These are phyloP conservation scores for Perkinsus marinus DNA, from an alignment of 169 alveolate genomes.

Conservation along the genomic window DNA sequence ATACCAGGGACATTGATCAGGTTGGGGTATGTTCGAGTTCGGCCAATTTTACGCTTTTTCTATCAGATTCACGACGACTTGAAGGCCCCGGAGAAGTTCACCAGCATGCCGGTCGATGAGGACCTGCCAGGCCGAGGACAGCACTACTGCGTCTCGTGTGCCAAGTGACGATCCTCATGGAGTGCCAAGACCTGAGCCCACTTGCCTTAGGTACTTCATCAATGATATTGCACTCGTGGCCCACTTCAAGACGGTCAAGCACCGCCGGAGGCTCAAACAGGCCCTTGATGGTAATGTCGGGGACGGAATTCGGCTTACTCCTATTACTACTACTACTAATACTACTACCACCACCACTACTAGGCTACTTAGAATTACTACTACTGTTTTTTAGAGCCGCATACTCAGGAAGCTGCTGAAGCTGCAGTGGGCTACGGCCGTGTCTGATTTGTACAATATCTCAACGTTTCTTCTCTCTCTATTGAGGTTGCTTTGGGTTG, in stretches of 20 bases:
- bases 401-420: background rate
- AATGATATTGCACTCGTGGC: background rate
- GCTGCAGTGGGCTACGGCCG: background rate
- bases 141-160: constrained; percentile 33
- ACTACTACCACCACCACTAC: too few relatives aligned
- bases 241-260: constrained; percentile 23
- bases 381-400: background rate
- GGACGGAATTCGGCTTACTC: too few relatives aligned
- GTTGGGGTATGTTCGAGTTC: background rate
- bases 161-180: background rate
- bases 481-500: too few relatives aligned
- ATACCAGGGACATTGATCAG: background rate
- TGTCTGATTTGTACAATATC: background rate
- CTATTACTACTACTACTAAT: too few relatives aligned
- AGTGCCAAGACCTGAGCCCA: background rate
- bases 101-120: background rate
- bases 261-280: constrained; percentile 15
- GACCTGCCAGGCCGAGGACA: constrained; percentile 37
- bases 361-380: too few relatives aligned
- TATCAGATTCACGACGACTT: background rate
- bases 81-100: background rate
- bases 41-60: background rate
- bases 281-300: background rate
- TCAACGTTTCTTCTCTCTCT: too few relatives aligned
- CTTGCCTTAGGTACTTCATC: constrained; percentile 14